Conservation (phyloP, 495 filamentous ascomycete species). For the Penicillium atrosanguineum region DNA sequence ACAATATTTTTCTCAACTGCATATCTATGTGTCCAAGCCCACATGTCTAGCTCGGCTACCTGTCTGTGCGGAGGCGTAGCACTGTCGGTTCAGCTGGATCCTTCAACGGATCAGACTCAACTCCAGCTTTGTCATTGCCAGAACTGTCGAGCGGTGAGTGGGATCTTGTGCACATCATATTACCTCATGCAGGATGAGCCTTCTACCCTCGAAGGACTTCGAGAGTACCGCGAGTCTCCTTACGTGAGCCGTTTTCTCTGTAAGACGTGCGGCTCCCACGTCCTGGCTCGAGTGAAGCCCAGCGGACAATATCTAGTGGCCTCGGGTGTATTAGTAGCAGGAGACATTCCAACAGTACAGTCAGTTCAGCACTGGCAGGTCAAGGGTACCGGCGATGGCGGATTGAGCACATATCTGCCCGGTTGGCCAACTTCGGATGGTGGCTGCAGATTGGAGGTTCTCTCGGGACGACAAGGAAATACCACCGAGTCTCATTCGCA, state of each 20-base stretch:
- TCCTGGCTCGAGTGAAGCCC: conserved; percentile 41
- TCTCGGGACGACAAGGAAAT: background rate
- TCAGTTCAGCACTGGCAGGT: conserved; percentile 46
- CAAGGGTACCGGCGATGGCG: conserved; percentile 55
- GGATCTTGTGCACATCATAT: conserved; percentile 56
- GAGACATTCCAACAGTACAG: conserved; percentile 33
- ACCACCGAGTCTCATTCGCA: background rate
- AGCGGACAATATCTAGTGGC: conserved; percentile 41
- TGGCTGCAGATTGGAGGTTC: conserved; percentile 18
- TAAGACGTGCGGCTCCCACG: conserved; percentile 63
- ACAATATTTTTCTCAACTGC: background rate
- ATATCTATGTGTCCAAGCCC: background rate
- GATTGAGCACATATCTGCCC: conserved; percentile 51
- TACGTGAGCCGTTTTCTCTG: conserved; percentile 63
- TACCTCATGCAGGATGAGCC: conserved; percentile 36
- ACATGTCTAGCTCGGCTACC: conserved; percentile 33
- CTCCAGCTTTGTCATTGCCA: conserved; percentile 63
- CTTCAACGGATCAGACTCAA: conserved; percentile 22
- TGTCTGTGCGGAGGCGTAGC: conserved; percentile 56
- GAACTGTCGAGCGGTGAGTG: conserved; percentile 58
- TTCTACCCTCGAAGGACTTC: conserved; percentile 36
- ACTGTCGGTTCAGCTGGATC: conserved; percentile 40
- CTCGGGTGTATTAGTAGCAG: conserved; percentile 37
- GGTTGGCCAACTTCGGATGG: conserved; percentile 8
- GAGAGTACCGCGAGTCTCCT: conserved; percentile 46